Base-by-base conservation (phyloP, 169 alveolate genomes). In the Plasmodium cynomolgi region DNA sequence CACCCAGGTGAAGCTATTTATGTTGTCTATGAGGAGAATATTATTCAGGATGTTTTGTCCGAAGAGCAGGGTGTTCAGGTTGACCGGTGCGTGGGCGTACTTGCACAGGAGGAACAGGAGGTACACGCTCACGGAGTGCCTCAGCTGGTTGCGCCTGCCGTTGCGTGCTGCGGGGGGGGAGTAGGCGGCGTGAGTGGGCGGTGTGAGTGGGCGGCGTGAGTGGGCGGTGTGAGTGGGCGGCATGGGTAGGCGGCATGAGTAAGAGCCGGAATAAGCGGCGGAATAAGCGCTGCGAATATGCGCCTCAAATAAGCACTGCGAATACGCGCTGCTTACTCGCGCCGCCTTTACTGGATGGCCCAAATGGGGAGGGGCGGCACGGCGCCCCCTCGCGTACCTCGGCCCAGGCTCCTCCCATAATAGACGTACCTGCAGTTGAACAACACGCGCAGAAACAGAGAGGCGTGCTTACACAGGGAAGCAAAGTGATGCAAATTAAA, bases 81-180 rank as follows among this genome's bases (percentile, higher is more conserved):
- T 88, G 71, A 88, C 13, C n/a, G 94, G 94, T 8, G 94, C 94
- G 47, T 88, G 71, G 26, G 71, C 39, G 29, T 88, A 88, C 47
- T 88, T 88, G 41, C 94, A 88, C 34, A 88, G n/a, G n/a, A 88
- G 81, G 54, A 88, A 88, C 15, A 88, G 15, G n/a, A 88, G 58
- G 34, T 75, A 80, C 8, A 80, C 82, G 39, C 94, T 88, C 34
- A 79, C 72, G n/a, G 94, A 88, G 56, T 88, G 81, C 29, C 83
- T 11, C 3, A 88, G 73, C 47, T 79, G 79, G 54, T 75, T 41
- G 15, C 81, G 68, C 1, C 31, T 47, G 11, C 62, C 54, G 8
- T 20, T 73, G 72, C 41, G 17, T 6, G 41, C 72, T 74, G 54
- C 5, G 20, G n/a, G 17, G 75, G 74, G 31, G n/a, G 39, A 23